phyloP scores from a whole-genome alignment of 2,329 filamentous ascomycete species.

The Periconia digitata region DNA sequence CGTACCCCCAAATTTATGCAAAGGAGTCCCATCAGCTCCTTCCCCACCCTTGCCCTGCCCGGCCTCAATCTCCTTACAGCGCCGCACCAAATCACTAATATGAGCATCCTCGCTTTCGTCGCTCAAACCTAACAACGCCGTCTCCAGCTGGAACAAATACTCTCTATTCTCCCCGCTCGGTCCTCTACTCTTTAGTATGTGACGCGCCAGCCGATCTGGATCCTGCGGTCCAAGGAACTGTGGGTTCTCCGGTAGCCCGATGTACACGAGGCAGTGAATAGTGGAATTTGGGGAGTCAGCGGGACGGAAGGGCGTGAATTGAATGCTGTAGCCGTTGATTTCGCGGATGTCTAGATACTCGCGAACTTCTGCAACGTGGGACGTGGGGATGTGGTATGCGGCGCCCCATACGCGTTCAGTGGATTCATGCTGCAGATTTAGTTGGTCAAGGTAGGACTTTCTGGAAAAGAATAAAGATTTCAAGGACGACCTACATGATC shows the following conservation, averaged over 20 bases:
- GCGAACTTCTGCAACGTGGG: slow-evolving; percentile 76
- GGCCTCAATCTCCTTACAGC: slow-evolving; percentile 67
- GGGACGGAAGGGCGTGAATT: slow-evolving; percentile 82
- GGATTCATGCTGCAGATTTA: slow-evolving; percentile 48
- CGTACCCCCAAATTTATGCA: slow-evolving; percentile 52
- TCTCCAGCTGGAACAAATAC: slow-evolving; percentile 81
- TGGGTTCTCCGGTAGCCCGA: slow-evolving; percentile 88
- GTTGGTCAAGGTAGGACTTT: neutral
- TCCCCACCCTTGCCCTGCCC: slow-evolving; percentile 25
- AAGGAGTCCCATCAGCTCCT: slow-evolving; percentile 15
- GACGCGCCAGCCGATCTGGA: slow-evolving; percentile 72
- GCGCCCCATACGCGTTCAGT: slow-evolving; percentile 79
- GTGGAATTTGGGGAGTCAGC: slow-evolving; percentile 38
- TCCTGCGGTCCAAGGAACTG: slow-evolving; percentile 89
- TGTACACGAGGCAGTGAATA: slow-evolving; percentile 74
- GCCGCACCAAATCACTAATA: slow-evolving; percentile 75
- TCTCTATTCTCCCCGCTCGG: slow-evolving; percentile 89
- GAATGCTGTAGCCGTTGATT: slow-evolving; percentile 95
- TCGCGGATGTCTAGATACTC: slow-evolving; percentile 93
- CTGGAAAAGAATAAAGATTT: neutral
- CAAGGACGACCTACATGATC: slow-evolving; percentile 56
- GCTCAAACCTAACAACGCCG: slow-evolving; percentile 71
- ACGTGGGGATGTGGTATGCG: slow-evolving; percentile 78
- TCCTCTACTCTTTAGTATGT: slow-evolving; percentile 75
- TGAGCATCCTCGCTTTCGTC: slow-evolving; percentile 79